phyloP scores from a whole-genome alignment of 306 rosid genomes.

The Malus fusca region DNA sequence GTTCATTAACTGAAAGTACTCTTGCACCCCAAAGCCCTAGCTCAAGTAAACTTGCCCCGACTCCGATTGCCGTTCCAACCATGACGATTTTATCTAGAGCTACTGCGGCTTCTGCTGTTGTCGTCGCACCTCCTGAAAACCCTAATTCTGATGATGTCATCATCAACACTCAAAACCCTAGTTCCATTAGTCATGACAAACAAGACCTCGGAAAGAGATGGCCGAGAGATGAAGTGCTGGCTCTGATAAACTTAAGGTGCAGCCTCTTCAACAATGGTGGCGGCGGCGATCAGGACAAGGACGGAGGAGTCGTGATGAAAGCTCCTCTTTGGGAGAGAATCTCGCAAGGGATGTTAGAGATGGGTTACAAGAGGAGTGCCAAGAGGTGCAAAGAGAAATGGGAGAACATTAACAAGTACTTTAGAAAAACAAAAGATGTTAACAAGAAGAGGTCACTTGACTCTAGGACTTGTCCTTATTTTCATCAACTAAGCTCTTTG shows the following conservation, averaged over 20 bases:
- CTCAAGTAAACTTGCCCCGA: slow-evolving; percentile 15
- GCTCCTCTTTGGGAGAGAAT: slow-evolving; percentile 89
- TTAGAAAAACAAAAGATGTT: slow-evolving; percentile 67
- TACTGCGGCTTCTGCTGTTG: background rate
- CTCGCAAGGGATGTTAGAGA: slow-evolving; percentile 67
- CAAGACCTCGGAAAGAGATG: slow-evolving; percentile 71
- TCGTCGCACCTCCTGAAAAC: background rate
- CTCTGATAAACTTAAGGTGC: slow-evolving; percentile 70
- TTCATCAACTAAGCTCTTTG: slow-evolving; percentile 47
- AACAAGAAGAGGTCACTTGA: slow-evolving; percentile 71
- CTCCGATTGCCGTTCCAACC: background rate
- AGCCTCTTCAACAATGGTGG: slow-evolving; percentile 16
- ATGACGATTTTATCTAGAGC: slow-evolving; percentile 3
- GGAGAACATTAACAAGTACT: slow-evolving; percentile 93
- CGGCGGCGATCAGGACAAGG: slow-evolving; percentile 8
- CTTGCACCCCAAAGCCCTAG: slow-evolving; percentile 39
- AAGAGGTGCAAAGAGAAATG: slow-evolving; percentile 93
- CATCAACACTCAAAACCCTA: slow-evolving; percentile 14
- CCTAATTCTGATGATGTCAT: slow-evolving; percentile 2
- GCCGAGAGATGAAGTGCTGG: slow-evolving; percentile 86
- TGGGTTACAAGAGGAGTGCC: slow-evolving; percentile 76
- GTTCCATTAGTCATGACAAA: slow-evolving; percentile 5
- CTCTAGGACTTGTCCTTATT: slow-evolving; percentile 91
- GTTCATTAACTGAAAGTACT: background rate
- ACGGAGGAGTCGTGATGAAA: slow-evolving; percentile 23